These are phyloP conservation scores for Melampsora americana DNA, from an alignment of 1,284 basidiomycete species.

Conservation along the genomic window DNA sequence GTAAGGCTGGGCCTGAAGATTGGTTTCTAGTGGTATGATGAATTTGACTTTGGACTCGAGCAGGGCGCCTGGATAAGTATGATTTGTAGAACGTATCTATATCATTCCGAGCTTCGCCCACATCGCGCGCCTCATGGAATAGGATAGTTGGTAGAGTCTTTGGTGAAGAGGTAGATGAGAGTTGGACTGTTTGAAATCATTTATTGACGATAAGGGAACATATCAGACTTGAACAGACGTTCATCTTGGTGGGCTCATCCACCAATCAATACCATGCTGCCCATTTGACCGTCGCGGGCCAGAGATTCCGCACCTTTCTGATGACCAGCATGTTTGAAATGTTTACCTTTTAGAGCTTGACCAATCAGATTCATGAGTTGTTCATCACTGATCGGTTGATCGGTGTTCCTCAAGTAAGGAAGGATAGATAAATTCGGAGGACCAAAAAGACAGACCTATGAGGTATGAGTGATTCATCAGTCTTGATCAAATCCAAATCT, in stretches of 20 bases:
- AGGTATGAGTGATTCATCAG: not conserved
- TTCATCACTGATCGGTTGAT: slow-evolving; percentile 60
- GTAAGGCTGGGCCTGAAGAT: too few relatives aligned
- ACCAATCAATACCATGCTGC: slow-evolving; percentile 86
- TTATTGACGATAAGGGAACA: too few relatives aligned
- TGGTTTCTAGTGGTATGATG: too few relatives aligned
- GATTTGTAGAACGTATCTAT: too few relatives aligned
- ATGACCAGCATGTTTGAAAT: slow-evolving; percentile 71
- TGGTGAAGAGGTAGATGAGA: too few relatives aligned
- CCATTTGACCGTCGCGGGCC: slow-evolving; percentile 60
- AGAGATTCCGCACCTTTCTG: slow-evolving; percentile 73
- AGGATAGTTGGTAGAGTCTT: too few relatives aligned
- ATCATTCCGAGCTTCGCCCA: too few relatives aligned
- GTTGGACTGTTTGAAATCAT: too few relatives aligned
- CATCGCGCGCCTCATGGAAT: too few relatives aligned
- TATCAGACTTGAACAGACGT: not conserved
- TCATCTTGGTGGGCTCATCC: slow-evolving; percentile 50
- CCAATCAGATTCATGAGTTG: slow-evolving; percentile 66
- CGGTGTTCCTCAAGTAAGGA: slow-evolving; percentile 67
- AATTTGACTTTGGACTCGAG: too few relatives aligned
- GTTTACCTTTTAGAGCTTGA: slow-evolving; percentile 68
- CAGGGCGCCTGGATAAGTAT: too few relatives aligned
- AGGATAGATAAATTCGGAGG: slow-evolving; percentile 76
- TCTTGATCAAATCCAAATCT: not conserved
- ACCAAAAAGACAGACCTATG: slow-evolving; percentile 81